Evolutionary conservation across 2,329 filamentous ascomycete species (phyloP).

Genomic region (Fonsecaea pugnacius): DNA sequence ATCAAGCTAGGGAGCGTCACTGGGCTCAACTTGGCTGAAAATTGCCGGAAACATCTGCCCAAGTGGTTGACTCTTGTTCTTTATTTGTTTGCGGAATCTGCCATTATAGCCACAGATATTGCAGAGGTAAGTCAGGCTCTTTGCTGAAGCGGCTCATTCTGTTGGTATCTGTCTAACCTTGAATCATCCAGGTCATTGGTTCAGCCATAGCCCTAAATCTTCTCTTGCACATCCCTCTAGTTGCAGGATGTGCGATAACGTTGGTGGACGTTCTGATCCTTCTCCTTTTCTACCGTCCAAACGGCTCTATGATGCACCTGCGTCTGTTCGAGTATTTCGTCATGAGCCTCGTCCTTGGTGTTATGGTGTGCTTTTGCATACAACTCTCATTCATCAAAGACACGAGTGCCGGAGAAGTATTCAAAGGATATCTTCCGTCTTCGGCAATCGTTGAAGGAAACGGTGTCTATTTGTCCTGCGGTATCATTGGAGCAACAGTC

Average conservation of each 20-base stretch:
- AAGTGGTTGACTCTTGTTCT: constrained; percentile 66
- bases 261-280: constrained; percentile 61
- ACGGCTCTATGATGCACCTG: constrained; percentile 57
- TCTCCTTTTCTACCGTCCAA: constrained; percentile 60
- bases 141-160: not conserved
- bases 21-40: constrained; percentile 68
- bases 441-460: constrained; percentile 56
- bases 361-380: constrained; percentile 62
- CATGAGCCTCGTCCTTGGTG: constrained; percentile 58
- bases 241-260: constrained; percentile 62
- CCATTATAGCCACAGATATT: constrained; percentile 73
- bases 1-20: constrained; percentile 71
- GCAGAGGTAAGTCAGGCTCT: constrained; percentile 58
- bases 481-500: constrained; percentile 59
- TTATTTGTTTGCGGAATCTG: constrained; percentile 67
- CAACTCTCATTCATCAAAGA: constrained; percentile 58
- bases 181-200: constrained; percentile 55
- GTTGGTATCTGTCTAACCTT: not conserved
- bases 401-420: constrained; percentile 57
- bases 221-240: constrained; percentile 58
- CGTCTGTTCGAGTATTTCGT: constrained; percentile 61
- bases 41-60: constrained; percentile 68
- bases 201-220: constrained; percentile 62
- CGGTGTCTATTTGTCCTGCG: constrained; percentile 60
- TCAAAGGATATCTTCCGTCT: constrained; percentile 60